Evolutionary conservation across 306 rosid species (phyloP).

Genomic region (Prunus padus): DNA sequence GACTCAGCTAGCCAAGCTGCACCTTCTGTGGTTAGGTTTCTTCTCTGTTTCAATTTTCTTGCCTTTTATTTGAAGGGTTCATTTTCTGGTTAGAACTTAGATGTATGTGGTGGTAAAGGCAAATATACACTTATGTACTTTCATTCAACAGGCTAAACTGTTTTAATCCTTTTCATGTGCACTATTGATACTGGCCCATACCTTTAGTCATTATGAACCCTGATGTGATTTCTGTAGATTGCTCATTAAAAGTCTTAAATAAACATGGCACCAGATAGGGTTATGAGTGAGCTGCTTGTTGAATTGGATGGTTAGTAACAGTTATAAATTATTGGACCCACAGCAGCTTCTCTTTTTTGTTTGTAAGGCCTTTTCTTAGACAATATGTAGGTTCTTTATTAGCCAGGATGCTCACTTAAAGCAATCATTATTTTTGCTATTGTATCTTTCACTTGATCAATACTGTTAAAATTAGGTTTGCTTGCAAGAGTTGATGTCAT

Average conservation of each 20-base stretch:
- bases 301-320: constrained; percentile 83
- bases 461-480: constrained; percentile 54
- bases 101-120: not conserved
- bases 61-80: constrained; percentile 13
- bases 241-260: too few species aligned
- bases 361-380: not conserved
- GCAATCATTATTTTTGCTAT: not conserved
- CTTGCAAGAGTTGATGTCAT: constrained; percentile 79
- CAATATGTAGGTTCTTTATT: not conserved
- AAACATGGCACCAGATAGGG: constrained; percentile 54
- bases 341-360: not conserved
- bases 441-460: constrained; percentile 16
- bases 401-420: not conserved
- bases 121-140: not conserved
- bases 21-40: constrained; percentile 84
- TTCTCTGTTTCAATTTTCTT: constrained; percentile 11
- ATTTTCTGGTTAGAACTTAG: constrained; percentile 18
- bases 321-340: not conserved
- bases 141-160: not conserved
- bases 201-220: not conserved
- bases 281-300: constrained; percentile 88
- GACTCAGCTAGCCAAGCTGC: constrained; percentile 72
- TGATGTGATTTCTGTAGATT: not conserved
- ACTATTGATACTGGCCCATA: not conserved
- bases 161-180: not conserved